Percentiles rank a stretch among this genome's conserved stretches.
Conservation (phyloP, 2,329 filamentous ascomycete genomes). For the Aspergillus tanneri region DNA sequence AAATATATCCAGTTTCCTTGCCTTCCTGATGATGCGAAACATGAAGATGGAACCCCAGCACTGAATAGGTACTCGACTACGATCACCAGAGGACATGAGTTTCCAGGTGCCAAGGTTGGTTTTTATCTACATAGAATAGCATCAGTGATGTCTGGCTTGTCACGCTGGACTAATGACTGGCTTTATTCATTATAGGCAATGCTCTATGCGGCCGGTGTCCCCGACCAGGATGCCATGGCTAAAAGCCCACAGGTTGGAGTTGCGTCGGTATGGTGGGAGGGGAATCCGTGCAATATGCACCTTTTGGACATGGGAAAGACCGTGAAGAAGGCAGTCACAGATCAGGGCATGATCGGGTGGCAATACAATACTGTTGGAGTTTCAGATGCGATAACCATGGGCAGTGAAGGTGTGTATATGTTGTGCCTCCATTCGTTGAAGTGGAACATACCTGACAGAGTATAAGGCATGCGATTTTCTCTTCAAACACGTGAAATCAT, state of each 20-base stretch:
- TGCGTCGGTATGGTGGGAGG: conserved; percentile 95
- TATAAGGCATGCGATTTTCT: conserved; percentile 86
- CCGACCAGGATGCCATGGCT: conserved; percentile 80
- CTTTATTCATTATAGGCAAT: conserved; percentile 63
- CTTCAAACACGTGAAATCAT: conserved; percentile 89
- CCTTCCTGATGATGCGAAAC: conserved; percentile 51
- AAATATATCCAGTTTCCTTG: conserved; percentile 60
- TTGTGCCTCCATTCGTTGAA: conserved; percentile 1
- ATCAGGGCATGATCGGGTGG: conserved; percentile 87
- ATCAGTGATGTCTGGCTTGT: neutral
- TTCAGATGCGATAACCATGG: conserved; percentile 93
- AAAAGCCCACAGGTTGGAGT: conserved; percentile 87
- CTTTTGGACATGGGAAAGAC: conserved; percentile 84
- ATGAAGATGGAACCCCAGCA: conserved; percentile 58
- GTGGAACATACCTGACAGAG: conserved; percentile 16
- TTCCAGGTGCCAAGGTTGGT: conserved; percentile 78
- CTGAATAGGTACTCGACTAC: conserved; percentile 85
- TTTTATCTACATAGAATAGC: neutral
- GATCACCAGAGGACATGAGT: conserved; percentile 82
- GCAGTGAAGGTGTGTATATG: conserved; percentile 67
- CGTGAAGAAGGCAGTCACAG: conserved; percentile 77
- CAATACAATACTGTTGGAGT: conserved; percentile 91
- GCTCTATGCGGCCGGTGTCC: conserved; percentile 90
- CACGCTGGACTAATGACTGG: neutral
- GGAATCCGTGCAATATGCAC: conserved; percentile 83